Conservation (phyloP, 163 green algal species). For the Botryococcus braunii region DNA sequence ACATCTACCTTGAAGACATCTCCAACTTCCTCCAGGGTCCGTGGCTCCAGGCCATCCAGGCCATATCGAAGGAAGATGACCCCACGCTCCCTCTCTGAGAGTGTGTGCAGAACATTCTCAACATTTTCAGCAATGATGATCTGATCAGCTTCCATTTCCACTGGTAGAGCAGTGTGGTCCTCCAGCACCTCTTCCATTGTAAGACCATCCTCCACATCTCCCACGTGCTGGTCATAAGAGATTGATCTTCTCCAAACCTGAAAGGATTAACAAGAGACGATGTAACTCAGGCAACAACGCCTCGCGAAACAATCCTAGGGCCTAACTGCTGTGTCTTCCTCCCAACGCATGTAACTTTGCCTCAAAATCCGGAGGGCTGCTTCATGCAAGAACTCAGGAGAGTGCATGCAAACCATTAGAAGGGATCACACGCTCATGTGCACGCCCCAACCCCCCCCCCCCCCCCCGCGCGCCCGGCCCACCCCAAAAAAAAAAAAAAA, state of each 20-base stretch:
- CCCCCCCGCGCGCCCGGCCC: no score
- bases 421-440: slow-evolving; percentile 8
- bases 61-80: slow-evolving; percentile 83
- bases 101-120: slow-evolving; percentile 63
- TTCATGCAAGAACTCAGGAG: no score
- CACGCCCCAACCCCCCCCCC: slow-evolving; percentile 2
- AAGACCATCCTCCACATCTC: slow-evolving; percentile 26
- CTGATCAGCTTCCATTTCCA: no score
- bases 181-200: no score
- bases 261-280: neutral
- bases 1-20: slow-evolving; percentile 43
- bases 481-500: no score
- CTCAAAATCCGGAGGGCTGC: no score
- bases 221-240: neutral
- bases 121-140: no score
- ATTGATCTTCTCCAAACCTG: neutral
- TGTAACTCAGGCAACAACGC: no score
- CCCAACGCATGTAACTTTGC: no score
- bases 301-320: no score
- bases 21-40: slow-evolving; percentile 85
- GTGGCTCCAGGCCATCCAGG: slow-evolving; percentile 57
- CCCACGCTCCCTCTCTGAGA: slow-evolving; percentile 60
- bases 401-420: neutral
- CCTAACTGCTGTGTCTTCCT: no score
- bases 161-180: no score